phyloP scores from a whole-genome alignment of 1,284 basidiomycete genomes.

The Fomes fomentarius region DNA sequence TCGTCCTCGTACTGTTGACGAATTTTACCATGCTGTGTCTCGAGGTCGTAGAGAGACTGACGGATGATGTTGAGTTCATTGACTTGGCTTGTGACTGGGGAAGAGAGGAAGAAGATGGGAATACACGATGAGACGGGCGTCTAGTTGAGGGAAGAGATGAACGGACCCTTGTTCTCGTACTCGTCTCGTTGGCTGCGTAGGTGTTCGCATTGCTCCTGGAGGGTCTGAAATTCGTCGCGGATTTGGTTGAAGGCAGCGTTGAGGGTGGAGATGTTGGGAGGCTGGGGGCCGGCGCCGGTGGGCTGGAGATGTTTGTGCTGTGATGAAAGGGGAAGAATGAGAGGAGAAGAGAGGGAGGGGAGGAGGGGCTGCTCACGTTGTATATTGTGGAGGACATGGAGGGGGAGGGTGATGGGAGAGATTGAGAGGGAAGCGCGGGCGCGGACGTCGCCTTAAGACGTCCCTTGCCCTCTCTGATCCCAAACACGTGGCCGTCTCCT shows the following conservation, averaged over 20 bases:
- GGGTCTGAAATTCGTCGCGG: constrained; percentile 83
- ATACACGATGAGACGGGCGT: neutral
- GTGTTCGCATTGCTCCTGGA: constrained; percentile 70
- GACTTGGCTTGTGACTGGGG: constrained; percentile 67
- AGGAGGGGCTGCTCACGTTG: constrained; percentile 32
- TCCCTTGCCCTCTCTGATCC: constrained; percentile 22
- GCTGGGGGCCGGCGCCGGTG: constrained; percentile 50
- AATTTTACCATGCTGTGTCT: constrained; percentile 72
- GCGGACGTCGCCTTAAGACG: constrained; percentile 24
- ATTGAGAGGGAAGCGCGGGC: constrained; percentile 19
- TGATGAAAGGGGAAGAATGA: constrained; percentile 6
- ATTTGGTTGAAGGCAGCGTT: constrained; percentile 85
- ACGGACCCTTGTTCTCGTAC: constrained; percentile 84
- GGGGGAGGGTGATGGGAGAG: constrained; percentile 24
- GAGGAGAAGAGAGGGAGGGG: constrained; percentile 1
- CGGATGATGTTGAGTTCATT: constrained; percentile 76
- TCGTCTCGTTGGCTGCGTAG: constrained; percentile 87
- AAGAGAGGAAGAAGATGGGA: constrained; percentile 1
- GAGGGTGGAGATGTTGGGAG: constrained; percentile 51
- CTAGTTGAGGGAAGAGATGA: neutral
- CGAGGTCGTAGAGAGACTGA: constrained; percentile 79
- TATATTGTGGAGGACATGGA: constrained; percentile 40
- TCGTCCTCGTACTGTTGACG: constrained; percentile 79
- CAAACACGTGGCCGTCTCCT: constrained; percentile 16
- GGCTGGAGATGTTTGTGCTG: constrained; percentile 74